Evolutionary conservation across 2,329 filamentous ascomycete genomes (phyloP).

Genomic region (Bipolaris zeicola): DNA sequence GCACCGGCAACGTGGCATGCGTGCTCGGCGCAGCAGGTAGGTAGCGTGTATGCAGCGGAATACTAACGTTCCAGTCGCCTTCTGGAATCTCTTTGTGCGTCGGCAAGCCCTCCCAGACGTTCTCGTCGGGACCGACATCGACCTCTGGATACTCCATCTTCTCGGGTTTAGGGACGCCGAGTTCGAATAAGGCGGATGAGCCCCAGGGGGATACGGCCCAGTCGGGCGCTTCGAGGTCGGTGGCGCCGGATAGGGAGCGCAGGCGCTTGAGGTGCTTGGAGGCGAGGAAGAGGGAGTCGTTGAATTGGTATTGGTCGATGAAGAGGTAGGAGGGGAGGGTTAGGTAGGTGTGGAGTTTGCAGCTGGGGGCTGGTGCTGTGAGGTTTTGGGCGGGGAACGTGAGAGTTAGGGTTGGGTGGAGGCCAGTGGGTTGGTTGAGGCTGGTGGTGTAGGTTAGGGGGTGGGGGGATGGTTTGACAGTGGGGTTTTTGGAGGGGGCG

Average conservation of each 20-base stretch:
- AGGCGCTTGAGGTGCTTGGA: slow-evolving; percentile 78
- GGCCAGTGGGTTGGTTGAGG: slow-evolving; percentile 74
- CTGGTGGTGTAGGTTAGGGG: slow-evolving; percentile 67
- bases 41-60: slow-evolving; percentile 88
- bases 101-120: slow-evolving; percentile 4
- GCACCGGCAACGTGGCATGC: slow-evolving; percentile 59
- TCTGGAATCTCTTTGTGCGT: slow-evolving; percentile 25
- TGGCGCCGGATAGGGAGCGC: slow-evolving; percentile 72
- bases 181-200: slow-evolving; percentile 74
- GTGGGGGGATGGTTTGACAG: slow-evolving; percentile 31
- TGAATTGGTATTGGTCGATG: slow-evolving; percentile 84
- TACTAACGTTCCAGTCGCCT: slow-evolving; percentile 64
- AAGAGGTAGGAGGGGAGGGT: slow-evolving; percentile 83
- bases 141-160: slow-evolving; percentile 17
- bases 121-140: not conserved
- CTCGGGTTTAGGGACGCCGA: slow-evolving; percentile 58
- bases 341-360: slow-evolving; percentile 77
- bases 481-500: slow-evolving; percentile 3
- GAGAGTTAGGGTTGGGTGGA: slow-evolving; percentile 82
- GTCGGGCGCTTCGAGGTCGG: slow-evolving; percentile 88
- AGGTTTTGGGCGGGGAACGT: slow-evolving; percentile 63
- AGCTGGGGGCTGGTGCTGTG: slow-evolving; percentile 57
- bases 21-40: slow-evolving; percentile 55
- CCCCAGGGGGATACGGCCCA: slow-evolving; percentile 82
- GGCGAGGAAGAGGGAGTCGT: slow-evolving; percentile 74